These are phyloP conservation scores for Achaetomiella virescens DNA, from an alignment of 495 filamentous ascomycete species.

Conservation along the genomic window DNA sequence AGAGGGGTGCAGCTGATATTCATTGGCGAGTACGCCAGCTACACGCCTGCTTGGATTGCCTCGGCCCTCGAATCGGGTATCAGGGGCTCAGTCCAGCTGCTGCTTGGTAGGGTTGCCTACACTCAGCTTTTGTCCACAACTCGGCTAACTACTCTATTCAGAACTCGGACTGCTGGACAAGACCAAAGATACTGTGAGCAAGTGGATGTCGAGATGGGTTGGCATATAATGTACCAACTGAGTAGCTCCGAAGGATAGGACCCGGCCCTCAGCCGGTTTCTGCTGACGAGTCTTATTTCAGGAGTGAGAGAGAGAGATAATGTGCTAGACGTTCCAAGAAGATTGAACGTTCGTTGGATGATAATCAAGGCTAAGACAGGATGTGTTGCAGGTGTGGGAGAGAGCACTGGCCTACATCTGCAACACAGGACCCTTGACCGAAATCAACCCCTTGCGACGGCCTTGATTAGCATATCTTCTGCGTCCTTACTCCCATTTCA, in stretches of 20 bases:
- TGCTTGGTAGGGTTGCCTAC: conserved; percentile 36
- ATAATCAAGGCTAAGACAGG: too few species aligned
- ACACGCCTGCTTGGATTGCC: conserved; percentile 71
- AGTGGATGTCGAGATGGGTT: conserved; percentile 66
- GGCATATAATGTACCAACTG: conserved; percentile 9
- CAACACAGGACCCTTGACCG: too few species aligned
- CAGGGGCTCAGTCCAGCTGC: conserved; percentile 56
- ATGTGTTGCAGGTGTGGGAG: too few species aligned
- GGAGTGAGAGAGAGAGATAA: too few species aligned
- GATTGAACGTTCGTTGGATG: too few species aligned
- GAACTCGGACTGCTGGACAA: conserved; percentile 64
- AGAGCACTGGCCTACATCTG: too few species aligned
- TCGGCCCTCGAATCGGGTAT: conserved; percentile 62
- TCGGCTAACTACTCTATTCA: background rate
- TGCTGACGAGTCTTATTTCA: too few species aligned
- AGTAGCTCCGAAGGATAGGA: background rate
- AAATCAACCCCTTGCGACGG: too few species aligned
- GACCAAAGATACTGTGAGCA: conserved; percentile 55
- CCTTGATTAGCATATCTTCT: too few species aligned
- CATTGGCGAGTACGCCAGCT: conserved; percentile 64
- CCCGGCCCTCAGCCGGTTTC: too few species aligned
- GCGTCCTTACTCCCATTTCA: too few species aligned
- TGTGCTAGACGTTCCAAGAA: too few species aligned
- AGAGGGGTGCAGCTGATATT: conserved; percentile 47
- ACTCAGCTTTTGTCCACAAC: background rate